Evolutionary conservation across 2,329 filamentous ascomycete species (phyloP).

Genomic region (Fusarium praegraminearum): DNA sequence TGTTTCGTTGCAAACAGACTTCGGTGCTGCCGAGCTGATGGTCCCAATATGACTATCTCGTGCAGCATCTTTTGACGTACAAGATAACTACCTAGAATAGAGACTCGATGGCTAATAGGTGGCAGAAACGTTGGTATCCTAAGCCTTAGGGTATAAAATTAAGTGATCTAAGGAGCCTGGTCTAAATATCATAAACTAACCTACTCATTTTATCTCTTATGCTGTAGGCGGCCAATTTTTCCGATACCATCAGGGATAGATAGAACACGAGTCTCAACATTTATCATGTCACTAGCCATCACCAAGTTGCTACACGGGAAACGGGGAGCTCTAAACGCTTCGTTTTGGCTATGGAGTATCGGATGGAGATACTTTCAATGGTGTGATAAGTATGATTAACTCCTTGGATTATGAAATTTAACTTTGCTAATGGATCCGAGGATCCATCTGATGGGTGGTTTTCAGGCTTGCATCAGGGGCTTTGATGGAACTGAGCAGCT

Average conservation of each 20-base stretch:
- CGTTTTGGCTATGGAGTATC: conserved; percentile 5
- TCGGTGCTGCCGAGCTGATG: conserved; percentile 32
- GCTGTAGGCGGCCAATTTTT: too few relatives aligned
- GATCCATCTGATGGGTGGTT: conserved; percentile 1
- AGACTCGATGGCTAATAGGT: neutral
- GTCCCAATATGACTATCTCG: conserved; percentile 3
- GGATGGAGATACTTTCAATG: conserved; percentile 16
- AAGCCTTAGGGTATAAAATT: too few relatives aligned
- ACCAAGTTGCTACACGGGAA: neutral
- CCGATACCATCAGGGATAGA: too few relatives aligned
- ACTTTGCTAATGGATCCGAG: neutral
- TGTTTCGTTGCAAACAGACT: neutral
- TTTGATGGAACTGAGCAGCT: neutral
- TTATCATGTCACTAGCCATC: neutral
- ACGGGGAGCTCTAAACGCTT: conserved; percentile 2
- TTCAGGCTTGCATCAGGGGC: neutral
- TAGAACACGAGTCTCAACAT: neutral
- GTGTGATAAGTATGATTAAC: conserved; percentile 24
- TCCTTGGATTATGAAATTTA: conserved; percentile 23
- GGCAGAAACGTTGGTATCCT: too few relatives aligned
- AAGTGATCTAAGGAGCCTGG: too few relatives aligned
- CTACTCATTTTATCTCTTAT: too few relatives aligned
- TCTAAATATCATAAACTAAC: too few relatives aligned
- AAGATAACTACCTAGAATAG: neutral
- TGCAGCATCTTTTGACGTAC: neutral